Base-by-base conservation (phyloP, 768 basidiomycete species). In the Trametopsis cervina region DNA sequence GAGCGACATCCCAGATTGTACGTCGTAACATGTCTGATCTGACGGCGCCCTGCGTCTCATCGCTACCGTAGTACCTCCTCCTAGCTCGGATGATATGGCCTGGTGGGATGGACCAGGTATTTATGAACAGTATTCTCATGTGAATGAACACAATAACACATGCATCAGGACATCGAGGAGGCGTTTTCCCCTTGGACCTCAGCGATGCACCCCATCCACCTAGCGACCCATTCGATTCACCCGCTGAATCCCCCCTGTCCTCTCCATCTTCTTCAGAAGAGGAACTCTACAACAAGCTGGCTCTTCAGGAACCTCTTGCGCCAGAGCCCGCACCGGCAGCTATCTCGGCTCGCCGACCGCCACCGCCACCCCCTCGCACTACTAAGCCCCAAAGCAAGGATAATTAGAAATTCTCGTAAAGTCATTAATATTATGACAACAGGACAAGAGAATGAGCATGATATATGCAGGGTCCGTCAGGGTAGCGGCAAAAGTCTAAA, bases 181-280 rank as follows among this genome's bases (percentile, higher is more conserved):
- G 84, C 24, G 66, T 73, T 46, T 69, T 80, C 27, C 68, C 75
- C 23, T 65, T 67, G 68, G 46, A 62, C 67, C 37, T 61, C 45
- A 50, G 43, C 41, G 45, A 47, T 48, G 53, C 46, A 21, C 29
- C 51, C 17, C 49, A 42, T 3, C 22, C 29, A 18, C 20, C 54
- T 54, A 17, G 18, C 29, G 90, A 91, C 60, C 89, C 90, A 1
- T 91, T 90, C 56, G 84, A 87, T 55, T 84, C 83, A 20, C 74
- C 79, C 2, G 63, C 63, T 41, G 77, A 79, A 37, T 86, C 85
- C 0, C 74, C 83, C 4, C 55, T 81, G 26, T 85, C 86, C 12
- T 81, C 83, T 3, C 84, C 85, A 5, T 85, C 89, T 6, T 85
- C 86, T 6, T 88, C 86, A 2, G 89, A 92, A 54, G 89, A 92